These are phyloP conservation scores for Mycena leptocephala DNA, from an alignment of 768 basidiomycete genomes.

Conservation along the genomic window DNA sequence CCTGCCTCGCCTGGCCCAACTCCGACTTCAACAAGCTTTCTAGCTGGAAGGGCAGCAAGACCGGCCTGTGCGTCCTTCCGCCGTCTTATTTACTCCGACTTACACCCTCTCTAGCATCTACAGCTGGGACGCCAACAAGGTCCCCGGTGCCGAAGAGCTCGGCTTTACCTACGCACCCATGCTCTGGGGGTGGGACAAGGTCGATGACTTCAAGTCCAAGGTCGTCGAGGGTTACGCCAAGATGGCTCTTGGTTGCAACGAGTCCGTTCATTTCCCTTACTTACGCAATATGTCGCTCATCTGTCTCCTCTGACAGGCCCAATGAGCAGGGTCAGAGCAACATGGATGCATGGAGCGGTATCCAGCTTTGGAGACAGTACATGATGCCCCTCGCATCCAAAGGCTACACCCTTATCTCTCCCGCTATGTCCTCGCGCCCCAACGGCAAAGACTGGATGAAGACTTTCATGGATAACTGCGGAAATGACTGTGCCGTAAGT, in stretches of 20 bases:
- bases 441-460: conserved; percentile 58
- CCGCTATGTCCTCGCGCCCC: conserved; percentile 77
- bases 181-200: conserved; percentile 78
- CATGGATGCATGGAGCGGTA: conserved; percentile 67
- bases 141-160: conserved; percentile 55
- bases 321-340: conserved; percentile 76
- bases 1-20: conserved; percentile 80
- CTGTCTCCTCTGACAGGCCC: conserved; percentile 66
- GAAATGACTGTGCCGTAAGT: conserved; percentile 69
- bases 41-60: conserved; percentile 64
- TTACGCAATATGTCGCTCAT: background rate
- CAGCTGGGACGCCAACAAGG: conserved; percentile 75
- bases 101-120: conserved; percentile 60
- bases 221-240: conserved; percentile 69
- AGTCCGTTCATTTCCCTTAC: conserved; percentile 62
- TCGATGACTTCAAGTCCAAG: conserved; percentile 60
- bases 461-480: conserved; percentile 69
- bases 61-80: conserved; percentile 57
- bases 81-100: background rate
- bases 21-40: conserved; percentile 65
- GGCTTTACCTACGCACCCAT: conserved; percentile 75
- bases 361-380: conserved; percentile 72
- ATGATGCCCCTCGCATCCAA: conserved; percentile 69
- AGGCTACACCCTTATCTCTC: conserved; percentile 75
- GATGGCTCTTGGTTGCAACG: conserved; percentile 77